Base-by-base conservation (phyloP, 257 asterid species). In the Echium plantagineum region DNA sequence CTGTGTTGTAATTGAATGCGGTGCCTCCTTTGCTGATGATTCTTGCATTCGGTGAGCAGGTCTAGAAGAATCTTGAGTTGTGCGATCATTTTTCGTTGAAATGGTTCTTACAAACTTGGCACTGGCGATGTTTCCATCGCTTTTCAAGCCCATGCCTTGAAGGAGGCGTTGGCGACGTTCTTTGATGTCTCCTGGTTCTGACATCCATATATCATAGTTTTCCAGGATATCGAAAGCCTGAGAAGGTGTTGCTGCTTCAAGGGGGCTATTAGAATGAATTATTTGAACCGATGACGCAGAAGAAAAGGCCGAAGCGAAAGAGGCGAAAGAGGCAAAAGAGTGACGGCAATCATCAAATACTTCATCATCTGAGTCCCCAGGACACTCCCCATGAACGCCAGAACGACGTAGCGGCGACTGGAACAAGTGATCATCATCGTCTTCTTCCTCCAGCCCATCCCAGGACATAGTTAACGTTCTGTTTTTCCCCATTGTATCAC, bases 391-490 rank as follows among this genome's bases (percentile, higher is more conserved):
- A 2, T 94, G 74, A 22, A 63, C 76, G 0, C 90, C 69, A 7
- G 98, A 93, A 35, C 81, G 71, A 9, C 95, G 67, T 0, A 73
- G 73, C 1, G 28, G 38, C 32, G 95, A 57, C 73, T 93, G 97
- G 28, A 81, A 93, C 79, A 93, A 93, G 20, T 53, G 76, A 49
- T 85, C 90, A 22, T 93, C 98, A 15, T 86, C 94, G 10, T 87
- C 90, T 13, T 77, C 87, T 4, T 80, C 89, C 10, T 78, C 81
- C 15, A 86, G 74, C 7, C 83, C 84, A 19, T 84, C 97, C 97
- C 95, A 93, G 66, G 79, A 70, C 99, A 93, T 82, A 35, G 99
- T 83, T 22, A 93, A 75, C 62, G 86, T 93, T 66, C 95, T 82
- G 57, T 84, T 81, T 35, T 17, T 17, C 35, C 67, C 81, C 95